Base-by-base conservation (phyloP, 2,329 filamentous ascomycete species). In the Aureobasidium sp. region DNA sequence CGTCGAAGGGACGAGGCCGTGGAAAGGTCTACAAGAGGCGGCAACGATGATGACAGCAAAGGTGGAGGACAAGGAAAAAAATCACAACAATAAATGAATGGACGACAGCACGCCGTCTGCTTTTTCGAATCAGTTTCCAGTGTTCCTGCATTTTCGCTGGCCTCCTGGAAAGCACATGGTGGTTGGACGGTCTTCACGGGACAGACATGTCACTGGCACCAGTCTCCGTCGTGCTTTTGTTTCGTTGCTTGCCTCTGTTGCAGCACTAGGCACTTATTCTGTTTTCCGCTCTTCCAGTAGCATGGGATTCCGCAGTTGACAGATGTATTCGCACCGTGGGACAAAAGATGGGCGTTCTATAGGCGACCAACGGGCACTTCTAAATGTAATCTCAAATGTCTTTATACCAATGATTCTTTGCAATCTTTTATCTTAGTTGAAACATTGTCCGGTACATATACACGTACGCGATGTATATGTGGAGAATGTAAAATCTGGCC, bases 301-400 rank as follows among this genome's bases (percentile, higher is more conserved):
- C 57, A 52, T 44, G 45, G 25, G 32, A 36, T 7, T 60, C 47
- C 7, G 47, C 36, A 41, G 57, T 27, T 34, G 10, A 27, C n/a
- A 29, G 27, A 36, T 30, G 36, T 29, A n/a, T 36, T 37, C 36
- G 47, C 57, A 16, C 34, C 29, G 11, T 15, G 37, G 47, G 36
- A 50, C 34, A 41, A 42, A 44, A 49, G 32, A 59, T 11, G n/a
- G 57, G 47, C 57, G 57, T 60, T 44, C 8, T 16, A 11, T 11
- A 21, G 34, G 32, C 37, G 47, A 50, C 37, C 25, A 16, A 60
- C 32, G 37, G n/a, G 32, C 32, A 44, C 47, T 52, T 41, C 32
- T 59, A 60, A 37, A 60, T 60, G 47, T 60, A 60, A 60, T 60
- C 57, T 44, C 47, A 52, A 60, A 60, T 60, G 57, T 60, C 32